Evolutionary conservation across 1,284 basidiomycete genomes (phyloP), one percentile per base, ranked within the genome.

Genomic region (Sporisorium reilianum): DNA sequence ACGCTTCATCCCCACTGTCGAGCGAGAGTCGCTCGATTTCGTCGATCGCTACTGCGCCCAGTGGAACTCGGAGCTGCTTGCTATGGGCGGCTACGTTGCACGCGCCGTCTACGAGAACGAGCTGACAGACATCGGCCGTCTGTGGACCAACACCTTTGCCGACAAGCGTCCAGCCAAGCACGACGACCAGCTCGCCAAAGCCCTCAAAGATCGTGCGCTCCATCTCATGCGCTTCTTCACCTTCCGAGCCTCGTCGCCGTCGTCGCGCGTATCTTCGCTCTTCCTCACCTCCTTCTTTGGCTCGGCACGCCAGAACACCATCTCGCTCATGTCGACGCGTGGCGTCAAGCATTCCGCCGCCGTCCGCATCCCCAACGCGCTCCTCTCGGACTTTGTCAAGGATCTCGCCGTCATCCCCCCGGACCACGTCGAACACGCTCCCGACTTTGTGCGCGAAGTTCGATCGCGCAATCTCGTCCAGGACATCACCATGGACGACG

Each of bases 1-100:
- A 2, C 89, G 95, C 9, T 98, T 98, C 83, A 97, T 99, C 64
- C 94, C 95, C 0, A 99, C 96, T 0, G 96, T 99, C 2, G 96
- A 99, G 85, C 90, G 96, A 72, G 96, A 99, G 86, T 93, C 93
- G 0, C 91, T 97, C 71, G 95, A 97, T 85, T 85, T 87, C 58
- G 80, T 86, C 55, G 81, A 85, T 41, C 77, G 77, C 34, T 84
- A 81, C 55, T 85, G 85, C 55, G 79, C 78, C 25, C 75, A 83
- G 42, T 70, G 75, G 67, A 75, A 79, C 57, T 80, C 74, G 20
- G 80, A 84, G 66, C 74, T 84, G 26, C 70, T 83, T 7, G 67
- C 78, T 32, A 71, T 84, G 61, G 95, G 93, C 8, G 86, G 86
- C 14, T 90, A 92, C 77, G 88, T 97, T 12, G 88, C 91, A 38